phyloP scores from a whole-genome alignment of 1,139 yeast genomes.

The Candida freyschussii region DNA sequence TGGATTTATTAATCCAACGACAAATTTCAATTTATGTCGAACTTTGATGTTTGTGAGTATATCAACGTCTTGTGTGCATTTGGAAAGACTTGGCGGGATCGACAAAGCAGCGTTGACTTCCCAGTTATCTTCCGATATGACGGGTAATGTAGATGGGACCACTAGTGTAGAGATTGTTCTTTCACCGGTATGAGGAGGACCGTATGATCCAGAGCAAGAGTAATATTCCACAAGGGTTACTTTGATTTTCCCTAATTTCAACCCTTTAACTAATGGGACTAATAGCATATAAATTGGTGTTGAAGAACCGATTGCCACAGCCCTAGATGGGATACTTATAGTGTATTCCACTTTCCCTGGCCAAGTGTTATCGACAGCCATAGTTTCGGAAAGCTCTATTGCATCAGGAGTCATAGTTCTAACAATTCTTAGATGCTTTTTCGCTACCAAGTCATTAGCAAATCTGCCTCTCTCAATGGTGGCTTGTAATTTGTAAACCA shows the following conservation, averaged over 20 bases:
- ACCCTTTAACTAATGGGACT: constrained; percentile 79
- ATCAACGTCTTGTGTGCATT: constrained; percentile 83
- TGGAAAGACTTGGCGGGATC: constrained; percentile 67
- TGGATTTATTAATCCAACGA: constrained; percentile 51
- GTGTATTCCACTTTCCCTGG: constrained; percentile 90
- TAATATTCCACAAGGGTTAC: constrained; percentile 64
- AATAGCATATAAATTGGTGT: constrained; percentile 66
- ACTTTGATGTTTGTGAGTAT: constrained; percentile 49
- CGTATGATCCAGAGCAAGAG: constrained; percentile 53
- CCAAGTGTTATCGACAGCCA: constrained; percentile 95
- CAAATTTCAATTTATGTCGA: constrained; percentile 56
- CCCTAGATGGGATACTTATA: constrained; percentile 80
- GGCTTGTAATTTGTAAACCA: constrained; percentile 76
- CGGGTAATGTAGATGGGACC: constrained; percentile 33
- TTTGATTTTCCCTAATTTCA: constrained; percentile 66
- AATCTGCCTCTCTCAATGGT: constrained; percentile 80
- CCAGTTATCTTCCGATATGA: constrained; percentile 61
- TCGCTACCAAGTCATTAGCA: constrained; percentile 57
- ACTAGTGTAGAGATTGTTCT: constrained; percentile 43
- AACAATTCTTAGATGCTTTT: constrained; percentile 75
- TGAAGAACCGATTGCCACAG: constrained; percentile 83
- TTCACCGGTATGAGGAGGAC: constrained; percentile 53
- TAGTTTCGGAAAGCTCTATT: constrained; percentile 83
- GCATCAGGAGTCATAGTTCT: constrained; percentile 87
- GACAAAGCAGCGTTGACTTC: constrained; percentile 54